Conservation (phyloP, 805 yeast species). For the Metschnikowia aberdeeniae region DNA sequence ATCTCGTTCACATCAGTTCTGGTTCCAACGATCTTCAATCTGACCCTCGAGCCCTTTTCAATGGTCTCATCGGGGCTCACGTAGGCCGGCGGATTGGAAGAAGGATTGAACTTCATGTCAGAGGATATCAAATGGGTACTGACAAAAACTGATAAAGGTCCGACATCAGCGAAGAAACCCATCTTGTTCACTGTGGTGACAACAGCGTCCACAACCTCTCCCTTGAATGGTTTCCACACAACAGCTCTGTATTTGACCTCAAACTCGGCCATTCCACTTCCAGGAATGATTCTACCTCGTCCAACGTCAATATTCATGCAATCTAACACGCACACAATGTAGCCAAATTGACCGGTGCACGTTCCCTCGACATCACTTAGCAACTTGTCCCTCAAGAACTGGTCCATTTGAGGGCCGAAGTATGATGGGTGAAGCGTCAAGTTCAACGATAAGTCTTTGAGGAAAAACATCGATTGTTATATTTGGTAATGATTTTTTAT, state of each 20-base stretch:
- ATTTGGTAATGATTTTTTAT: not conserved
- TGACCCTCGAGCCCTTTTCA: constrained; percentile 87
- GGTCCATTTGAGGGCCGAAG: constrained; percentile 97
- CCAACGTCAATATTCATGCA: constrained; percentile 94
- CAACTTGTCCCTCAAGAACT: constrained; percentile 81
- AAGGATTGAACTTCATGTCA: constrained; percentile 89
- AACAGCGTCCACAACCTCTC: constrained; percentile 96
- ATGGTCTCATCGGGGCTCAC: constrained; percentile 92
- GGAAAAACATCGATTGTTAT: constrained; percentile 35
- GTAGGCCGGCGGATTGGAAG: constrained; percentile 97
- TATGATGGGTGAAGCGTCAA: constrained; percentile 95
- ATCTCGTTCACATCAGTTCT: constrained; percentile 96
- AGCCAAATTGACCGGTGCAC: constrained; percentile 98
- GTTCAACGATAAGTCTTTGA: constrained; percentile 85
- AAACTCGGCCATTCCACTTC: constrained; percentile 92
- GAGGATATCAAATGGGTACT: constrained; percentile 92
- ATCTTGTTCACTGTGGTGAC: constrained; percentile 90
- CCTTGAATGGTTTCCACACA: constrained; percentile 98
- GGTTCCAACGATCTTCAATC: constrained; percentile 95
- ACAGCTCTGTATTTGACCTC: constrained; percentile 95
- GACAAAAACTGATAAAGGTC: constrained; percentile 91
- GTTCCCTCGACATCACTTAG: constrained; percentile 97
- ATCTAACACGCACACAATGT: constrained; percentile 92
- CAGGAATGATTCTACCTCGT: constrained; percentile 85
- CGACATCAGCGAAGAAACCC: constrained; percentile 98